Evolutionary conservation across 208 protist genomes (phyloP), one percentile per base, ranked within the genome.

Genomic region (Crithidia mellificae): DNA sequence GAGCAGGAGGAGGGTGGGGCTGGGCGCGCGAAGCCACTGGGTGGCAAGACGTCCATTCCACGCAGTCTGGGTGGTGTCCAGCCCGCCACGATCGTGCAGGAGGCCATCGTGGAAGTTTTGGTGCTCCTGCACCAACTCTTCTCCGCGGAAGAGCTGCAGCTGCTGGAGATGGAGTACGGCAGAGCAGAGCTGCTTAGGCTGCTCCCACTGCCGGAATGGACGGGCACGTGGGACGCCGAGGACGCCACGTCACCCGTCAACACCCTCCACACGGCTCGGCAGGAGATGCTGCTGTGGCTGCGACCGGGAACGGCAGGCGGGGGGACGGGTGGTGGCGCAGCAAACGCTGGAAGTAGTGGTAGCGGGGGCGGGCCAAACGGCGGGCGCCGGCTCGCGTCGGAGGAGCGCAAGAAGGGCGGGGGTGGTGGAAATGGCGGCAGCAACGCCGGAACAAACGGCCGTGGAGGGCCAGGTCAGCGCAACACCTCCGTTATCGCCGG

Each of bases 81-180:
- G 30, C 8, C 44, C 14, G 15, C n/a, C 46, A 74, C 63, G 14
- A 27, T 59, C 4, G 20, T 76, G n/a, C 68, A 67, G 25, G 68
- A 77, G 29, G 69, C 68, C 36, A 30, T 74, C 3, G 32, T 70
- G 19, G 69, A 68, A 38, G 61, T 72, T 19, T 17, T 84, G n/a
- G 59, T 68, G 36, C 62, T 84, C 17, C 69, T 82, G 19, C 69
- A 77, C 32, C 59, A 76, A 41, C 59, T 91, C 44, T 80, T 84
- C 49, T 67, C 80, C 44, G 56, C 76, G 17, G 76, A 84, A 5
- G 85, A 91, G 61, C 67, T 91, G 43, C 75, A 72, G 49, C 63
- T 73, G 66, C 32, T 89, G 24, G 83, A 92, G 59, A 27, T 53
- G 49, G 80, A 87, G 44, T 89, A 85, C 69, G 83, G 80, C 12